Base-by-base conservation (phyloP, 345 rosid genomes). In the Citrus mangshanensis region DNA sequence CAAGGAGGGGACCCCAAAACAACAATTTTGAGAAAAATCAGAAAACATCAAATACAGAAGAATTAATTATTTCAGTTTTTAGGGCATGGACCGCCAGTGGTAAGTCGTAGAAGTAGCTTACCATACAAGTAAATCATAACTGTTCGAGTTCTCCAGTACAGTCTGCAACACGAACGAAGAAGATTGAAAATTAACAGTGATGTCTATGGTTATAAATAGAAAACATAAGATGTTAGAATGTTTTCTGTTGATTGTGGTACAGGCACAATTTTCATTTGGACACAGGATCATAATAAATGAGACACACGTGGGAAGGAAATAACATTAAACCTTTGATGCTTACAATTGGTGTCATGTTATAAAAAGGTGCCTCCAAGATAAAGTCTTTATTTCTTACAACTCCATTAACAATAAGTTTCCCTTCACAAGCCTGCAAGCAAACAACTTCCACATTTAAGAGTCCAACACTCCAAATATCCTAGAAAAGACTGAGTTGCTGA, bases 101-200 rank as follows among this genome's bases (percentile, higher is more conserved):
- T 7, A 14, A 42, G 64, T 55, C 9, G 6, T 59, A 24, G 3
- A 18, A 25, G 42, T 51, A 69, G 73, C 49, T 89, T 85, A 96
- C 98, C 99, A 96, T n/a, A 93, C 93, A 3, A 92, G 98, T 4
- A 98, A 94, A 81, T 96, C 98, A 24, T 96, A 96, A 80, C 95
- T 92, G 76, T 94, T 94, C 4, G 88, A 91, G 77, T 91, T 88
- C 78, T 91, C 94, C 0, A 93, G 95, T 80, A 94, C 91, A 9
- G 81, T 87, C 98, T 93, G 86, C 77, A 74, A 28, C 14, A 81
- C 78, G 32, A 74, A 30, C 25, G 22, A 21, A 68, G 49, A 70
- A 40, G 1, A 69, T 42, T 38, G 3, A 70, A 14, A 64, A 35
- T 30, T 24, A 61, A 32, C 49, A 62, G 13, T 21, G 16, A 9